Evolutionary conservation across 2,329 filamentous ascomycete species (phyloP).

Genomic region (Ascochyta viciae-villosae): DNA sequence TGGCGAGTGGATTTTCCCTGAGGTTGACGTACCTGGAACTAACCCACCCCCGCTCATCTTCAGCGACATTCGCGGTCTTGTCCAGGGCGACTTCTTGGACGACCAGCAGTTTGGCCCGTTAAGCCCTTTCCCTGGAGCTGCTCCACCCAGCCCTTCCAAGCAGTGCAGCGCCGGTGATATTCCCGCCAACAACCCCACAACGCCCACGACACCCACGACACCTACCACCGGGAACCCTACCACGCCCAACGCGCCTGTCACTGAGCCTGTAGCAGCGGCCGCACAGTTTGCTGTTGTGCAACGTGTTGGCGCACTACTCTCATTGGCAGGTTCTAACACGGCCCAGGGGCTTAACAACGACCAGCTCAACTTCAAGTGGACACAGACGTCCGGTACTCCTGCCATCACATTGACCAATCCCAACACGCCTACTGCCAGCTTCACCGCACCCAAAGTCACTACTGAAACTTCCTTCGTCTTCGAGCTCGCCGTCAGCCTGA

Average conservation of each 20-base stretch:
- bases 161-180: conserved; percentile 32
- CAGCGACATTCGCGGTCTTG: conserved; percentile 47
- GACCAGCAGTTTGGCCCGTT: conserved; percentile 48
- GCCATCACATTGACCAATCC: conserved; percentile 30
- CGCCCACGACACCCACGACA: conserved; percentile 8
- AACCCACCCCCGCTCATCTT: conserved; percentile 37
- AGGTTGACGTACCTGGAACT: conserved; percentile 50
- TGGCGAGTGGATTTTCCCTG: conserved; percentile 55
- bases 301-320: conserved; percentile 40
- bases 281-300: conserved; percentile 33
- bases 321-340: conserved; percentile 40
- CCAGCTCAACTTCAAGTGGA: conserved; percentile 44
- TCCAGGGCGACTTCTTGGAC: conserved; percentile 40
- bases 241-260: conserved; percentile 6
- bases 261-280: conserved; percentile 25
- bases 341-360: conserved; percentile 24
- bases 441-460: conserved; percentile 33
- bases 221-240: background rate
- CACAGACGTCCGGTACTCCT: conserved; percentile 32
- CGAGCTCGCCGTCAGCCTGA: conserved; percentile 37
- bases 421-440: conserved; percentile 28
- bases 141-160: conserved; percentile 36
- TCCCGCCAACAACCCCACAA: conserved; percentile 10
- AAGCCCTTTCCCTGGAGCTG: conserved; percentile 46
- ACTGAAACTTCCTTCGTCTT: conserved; percentile 37